Conservation (phyloP, 768 basidiomycete species). For the Termitomyces sp. region DNA sequence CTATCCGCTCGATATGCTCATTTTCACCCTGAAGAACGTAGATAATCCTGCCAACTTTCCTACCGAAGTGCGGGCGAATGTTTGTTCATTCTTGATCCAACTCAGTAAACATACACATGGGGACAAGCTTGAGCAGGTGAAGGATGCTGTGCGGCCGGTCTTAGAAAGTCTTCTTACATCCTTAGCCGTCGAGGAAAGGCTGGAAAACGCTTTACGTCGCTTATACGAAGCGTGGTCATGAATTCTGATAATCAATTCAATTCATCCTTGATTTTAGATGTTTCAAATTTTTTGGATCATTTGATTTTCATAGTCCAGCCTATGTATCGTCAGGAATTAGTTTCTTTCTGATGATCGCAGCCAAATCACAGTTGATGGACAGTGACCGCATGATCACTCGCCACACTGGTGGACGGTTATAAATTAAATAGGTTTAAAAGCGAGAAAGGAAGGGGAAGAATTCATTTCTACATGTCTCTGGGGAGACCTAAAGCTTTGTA, state of each 20-base stretch:
- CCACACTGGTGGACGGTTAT: too few relatives aligned
- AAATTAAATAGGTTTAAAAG: too few relatives aligned
- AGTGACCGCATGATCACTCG: too few relatives aligned
- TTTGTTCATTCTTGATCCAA: constrained; percentile 69
- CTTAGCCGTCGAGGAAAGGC: constrained; percentile 40
- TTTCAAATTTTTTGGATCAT: too few relatives aligned
- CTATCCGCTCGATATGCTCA: constrained; percentile 67
- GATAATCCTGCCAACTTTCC: constrained; percentile 58
- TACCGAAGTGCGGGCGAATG: constrained; percentile 75
- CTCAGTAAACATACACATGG: constrained; percentile 51
- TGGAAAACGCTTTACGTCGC: constrained; percentile 36
- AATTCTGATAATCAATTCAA: not conserved
- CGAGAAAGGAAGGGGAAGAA: too few relatives aligned
- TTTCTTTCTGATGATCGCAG: too few relatives aligned
- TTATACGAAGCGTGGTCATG: constrained; percentile 40
- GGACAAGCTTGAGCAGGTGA: constrained; percentile 45
- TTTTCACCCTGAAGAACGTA: constrained; percentile 56
- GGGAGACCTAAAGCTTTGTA: too few relatives aligned
- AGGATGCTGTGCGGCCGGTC: constrained; percentile 46
- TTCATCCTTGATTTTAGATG: not conserved
- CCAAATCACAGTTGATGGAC: too few relatives aligned
- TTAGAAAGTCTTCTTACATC: constrained; percentile 48
- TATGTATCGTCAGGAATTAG: too few relatives aligned
- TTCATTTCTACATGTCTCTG: too few relatives aligned
- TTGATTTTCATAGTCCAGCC: not conserved